A percentile compares a stretch with the other conserved stretches of the same genome.
Conservation (phyloP, 306 rosid species). For the Quercus dentata region DNA sequence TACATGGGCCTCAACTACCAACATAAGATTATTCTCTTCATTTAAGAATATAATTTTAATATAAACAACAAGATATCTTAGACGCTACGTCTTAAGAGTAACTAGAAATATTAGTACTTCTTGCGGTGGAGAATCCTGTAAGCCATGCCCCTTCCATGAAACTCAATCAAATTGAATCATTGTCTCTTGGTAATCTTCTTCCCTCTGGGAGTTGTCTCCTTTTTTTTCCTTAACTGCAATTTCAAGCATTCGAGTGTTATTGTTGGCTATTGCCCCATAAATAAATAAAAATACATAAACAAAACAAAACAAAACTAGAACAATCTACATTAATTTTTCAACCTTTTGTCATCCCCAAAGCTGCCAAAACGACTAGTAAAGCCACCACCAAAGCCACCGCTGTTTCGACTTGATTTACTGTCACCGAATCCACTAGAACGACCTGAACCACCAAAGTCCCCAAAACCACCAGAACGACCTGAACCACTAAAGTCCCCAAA, state of each 20-base stretch:
- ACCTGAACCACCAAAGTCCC: constrained; percentile 35
- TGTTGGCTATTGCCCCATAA: not conserved
- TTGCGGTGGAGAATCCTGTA: not conserved
- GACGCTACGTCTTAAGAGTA: not conserved
- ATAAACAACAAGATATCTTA: not conserved
- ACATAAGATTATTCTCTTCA: not conserved
- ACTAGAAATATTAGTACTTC: not conserved
- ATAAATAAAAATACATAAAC: not conserved
- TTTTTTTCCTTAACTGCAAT: not conserved
- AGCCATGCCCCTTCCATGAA: not conserved
- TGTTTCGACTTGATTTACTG: constrained; percentile 20
- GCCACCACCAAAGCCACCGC: constrained; percentile 22
- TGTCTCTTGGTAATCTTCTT: not conserved
- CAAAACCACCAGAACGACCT: constrained; percentile 32
- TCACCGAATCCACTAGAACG: constrained; percentile 19
- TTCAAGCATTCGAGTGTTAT: not conserved
- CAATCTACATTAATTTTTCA: not conserved
- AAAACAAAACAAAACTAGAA: not conserved
- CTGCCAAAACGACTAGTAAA: constrained; percentile 20
- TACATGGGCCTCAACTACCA: not conserved
- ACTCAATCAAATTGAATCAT: not conserved
- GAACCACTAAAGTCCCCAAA: constrained; percentile 33
- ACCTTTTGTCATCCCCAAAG: constrained; percentile 23
- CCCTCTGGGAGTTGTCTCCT: not conserved
- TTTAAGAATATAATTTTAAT: not conserved